These are phyloP conservation scores for Micractinium sp. DNA, from an alignment of 139 green algal genomes.

Conservation along the genomic window DNA sequence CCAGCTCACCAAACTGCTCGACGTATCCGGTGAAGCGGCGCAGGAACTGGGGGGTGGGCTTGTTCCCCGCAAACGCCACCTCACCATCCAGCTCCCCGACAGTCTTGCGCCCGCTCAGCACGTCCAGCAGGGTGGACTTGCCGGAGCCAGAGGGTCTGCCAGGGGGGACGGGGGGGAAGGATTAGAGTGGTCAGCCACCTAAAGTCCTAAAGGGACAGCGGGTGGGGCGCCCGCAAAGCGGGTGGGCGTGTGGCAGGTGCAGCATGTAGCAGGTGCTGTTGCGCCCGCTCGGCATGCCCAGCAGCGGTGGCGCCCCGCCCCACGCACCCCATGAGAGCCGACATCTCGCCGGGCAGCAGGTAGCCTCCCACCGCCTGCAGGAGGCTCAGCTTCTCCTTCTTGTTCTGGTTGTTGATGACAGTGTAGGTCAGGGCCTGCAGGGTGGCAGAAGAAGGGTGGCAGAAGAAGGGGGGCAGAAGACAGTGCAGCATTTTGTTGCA, in stretches of 20 bases:
- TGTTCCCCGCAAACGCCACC: conserved; percentile 74
- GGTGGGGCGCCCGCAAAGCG: too few species aligned
- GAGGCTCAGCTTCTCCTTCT: conserved; percentile 57
- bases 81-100: conserved; percentile 59
- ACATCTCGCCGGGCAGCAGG: conserved; percentile 70
- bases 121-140: conserved; percentile 63
- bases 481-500: too few species aligned
- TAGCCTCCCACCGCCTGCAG: conserved; percentile 69
- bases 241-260: too few species aligned
- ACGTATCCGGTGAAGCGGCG: conserved; percentile 81
- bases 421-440: conserved; percentile 63
- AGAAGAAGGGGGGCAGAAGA: too few species aligned
- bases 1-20: conserved; percentile 68
- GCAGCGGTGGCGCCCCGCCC: neutral
- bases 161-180: neutral
- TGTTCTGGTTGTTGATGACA: conserved; percentile 62
- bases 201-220: too few species aligned
- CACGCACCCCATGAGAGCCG: conserved; percentile 61
- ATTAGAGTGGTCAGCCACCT: too few species aligned
- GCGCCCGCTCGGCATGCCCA: neutral
- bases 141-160: conserved; percentile 37
- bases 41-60: conserved; percentile 70
- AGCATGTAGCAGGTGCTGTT: too few species aligned
- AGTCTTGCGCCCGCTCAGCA: conserved; percentile 69
- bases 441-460: too few species aligned